A percentile compares a stretch with the other conserved stretches of the same genome.
phyloP scores from a whole-genome alignment of 352 stramenopile species.

The Aphanomyces astaci region DNA sequence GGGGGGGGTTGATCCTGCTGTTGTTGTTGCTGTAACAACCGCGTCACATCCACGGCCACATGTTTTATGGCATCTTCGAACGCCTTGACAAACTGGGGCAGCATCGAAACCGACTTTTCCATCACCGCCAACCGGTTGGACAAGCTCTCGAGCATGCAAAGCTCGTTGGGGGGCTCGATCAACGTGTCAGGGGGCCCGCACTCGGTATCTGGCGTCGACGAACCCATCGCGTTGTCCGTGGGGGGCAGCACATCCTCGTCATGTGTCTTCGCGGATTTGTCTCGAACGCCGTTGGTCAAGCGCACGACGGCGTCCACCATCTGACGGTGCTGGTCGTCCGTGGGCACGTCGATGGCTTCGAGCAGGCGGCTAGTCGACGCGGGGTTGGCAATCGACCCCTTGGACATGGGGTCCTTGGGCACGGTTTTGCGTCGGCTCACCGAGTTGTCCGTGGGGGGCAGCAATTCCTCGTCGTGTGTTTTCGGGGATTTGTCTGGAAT shows the following conservation, averaged over 20 bases:
- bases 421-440: not conserved
- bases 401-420: not conserved
- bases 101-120: not conserved
- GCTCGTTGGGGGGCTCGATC: no score
- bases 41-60: not conserved
- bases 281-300: not conserved
- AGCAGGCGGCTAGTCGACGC: not conserved
- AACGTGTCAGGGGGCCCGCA: no score
- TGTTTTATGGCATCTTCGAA: conserved; percentile 9
- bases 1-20: no score
- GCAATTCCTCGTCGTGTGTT: not conserved
- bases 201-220: not conserved
- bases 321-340: not conserved
- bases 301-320: no score
- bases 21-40: no score
- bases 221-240: not conserved
- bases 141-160: not conserved
- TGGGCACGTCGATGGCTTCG: not conserved
- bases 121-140: not conserved
- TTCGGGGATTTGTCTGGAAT: not conserved
- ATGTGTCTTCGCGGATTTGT: not conserved
- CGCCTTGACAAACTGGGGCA: conserved; percentile 1
- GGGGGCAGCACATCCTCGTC: not conserved
- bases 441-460: not conserved
- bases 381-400: not conserved